These are phyloP conservation scores for Trichoderma endophyticum DNA, from an alignment of 2,329 filamentous ascomycete genomes.

Conservation along the genomic window DNA sequence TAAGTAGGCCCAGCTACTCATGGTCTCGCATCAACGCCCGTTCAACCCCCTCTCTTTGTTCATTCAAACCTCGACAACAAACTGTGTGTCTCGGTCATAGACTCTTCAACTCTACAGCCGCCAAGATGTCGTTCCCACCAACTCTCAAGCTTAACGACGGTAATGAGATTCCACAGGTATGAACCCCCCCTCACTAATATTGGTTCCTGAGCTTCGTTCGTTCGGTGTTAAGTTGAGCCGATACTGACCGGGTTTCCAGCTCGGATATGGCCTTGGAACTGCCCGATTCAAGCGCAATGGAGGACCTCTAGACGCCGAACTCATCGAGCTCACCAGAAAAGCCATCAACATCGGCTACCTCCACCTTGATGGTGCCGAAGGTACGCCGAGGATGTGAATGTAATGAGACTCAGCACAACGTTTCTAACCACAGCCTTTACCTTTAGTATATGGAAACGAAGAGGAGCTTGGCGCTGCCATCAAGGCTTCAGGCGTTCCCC, in stretches of 20 bases:
- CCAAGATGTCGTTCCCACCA: constrained; percentile 14
- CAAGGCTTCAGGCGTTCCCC: constrained; percentile 60
- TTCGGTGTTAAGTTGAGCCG: not conserved
- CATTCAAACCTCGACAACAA: not conserved
- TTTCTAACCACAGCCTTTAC: constrained; percentile 10
- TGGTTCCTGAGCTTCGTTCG: not conserved
- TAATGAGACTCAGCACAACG: not conserved
- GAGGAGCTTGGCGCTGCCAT: constrained; percentile 69
- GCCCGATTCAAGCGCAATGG: constrained; percentile 53
- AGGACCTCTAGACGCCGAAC: constrained; percentile 52
- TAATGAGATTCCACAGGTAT: constrained; percentile 66
- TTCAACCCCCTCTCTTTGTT: not conserved
- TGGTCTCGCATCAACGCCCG: not conserved
- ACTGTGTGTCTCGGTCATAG: not conserved
- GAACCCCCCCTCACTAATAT: not conserved
- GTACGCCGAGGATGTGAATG: constrained; percentile 35
- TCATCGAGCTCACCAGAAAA: constrained; percentile 49
- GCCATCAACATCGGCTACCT: constrained; percentile 68
- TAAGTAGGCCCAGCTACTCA: constrained; percentile 1
- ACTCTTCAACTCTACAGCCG: not conserved
- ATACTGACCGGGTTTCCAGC: constrained; percentile 37
- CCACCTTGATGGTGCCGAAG: constrained; percentile 73
- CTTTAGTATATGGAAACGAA: constrained; percentile 61
- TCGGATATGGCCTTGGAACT: constrained; percentile 71
- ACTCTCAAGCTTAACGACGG: constrained; percentile 70